Base-by-base conservation (phyloP, 331 rosid genomes). In the Malus hybrid region DNA sequence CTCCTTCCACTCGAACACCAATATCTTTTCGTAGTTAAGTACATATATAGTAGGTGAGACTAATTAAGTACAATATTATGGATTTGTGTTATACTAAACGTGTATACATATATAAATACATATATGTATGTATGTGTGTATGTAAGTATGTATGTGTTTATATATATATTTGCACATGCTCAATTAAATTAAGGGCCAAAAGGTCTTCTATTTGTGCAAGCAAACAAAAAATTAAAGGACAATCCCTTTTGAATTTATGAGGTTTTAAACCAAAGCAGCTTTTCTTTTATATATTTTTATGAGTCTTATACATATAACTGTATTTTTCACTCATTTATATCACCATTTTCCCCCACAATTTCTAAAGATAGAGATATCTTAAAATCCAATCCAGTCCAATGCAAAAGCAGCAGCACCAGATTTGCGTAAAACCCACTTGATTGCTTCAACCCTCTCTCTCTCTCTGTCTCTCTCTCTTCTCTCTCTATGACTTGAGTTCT, bases 391-490 rank as follows among this genome's bases (percentile, higher is more conserved):
- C 89, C 83, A 85, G 75, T 86, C 82, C 83, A 86, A 78, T 86
- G 86, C 86, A 90, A 87, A 87, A 89, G 88, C 86, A 77, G 90
- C 86, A 76, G 88, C 79, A 84, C 74, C 77, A 79, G 86, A 87
- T 91, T 93, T 86, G 98, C 97, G 91, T 91, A 93, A 91, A 91
- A 80, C 83, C 97, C 89, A 93, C 98, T 93, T 87, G 89, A 91
- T 89, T 87, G 87, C 91, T 89, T 89, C 90, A 85, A 82, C 89
- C 65, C 79, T 81, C 72, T 77, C 80, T 55, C 81, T 67, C 82
- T 34, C 82, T n/a, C 77, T 22, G 73, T 31, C 67, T 20, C 19
- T n/a, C 65, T 60, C 64, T 59, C 84, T 79, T 74, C 83, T 81
- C 80, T 63, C 75, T 61, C 69, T 77, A 16, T 90, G 80, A 88